These are phyloP conservation scores for Scheffersomyces cryptocercus DNA, from an alignment of 1,139 yeast genomes.

Conservation along the genomic window DNA sequence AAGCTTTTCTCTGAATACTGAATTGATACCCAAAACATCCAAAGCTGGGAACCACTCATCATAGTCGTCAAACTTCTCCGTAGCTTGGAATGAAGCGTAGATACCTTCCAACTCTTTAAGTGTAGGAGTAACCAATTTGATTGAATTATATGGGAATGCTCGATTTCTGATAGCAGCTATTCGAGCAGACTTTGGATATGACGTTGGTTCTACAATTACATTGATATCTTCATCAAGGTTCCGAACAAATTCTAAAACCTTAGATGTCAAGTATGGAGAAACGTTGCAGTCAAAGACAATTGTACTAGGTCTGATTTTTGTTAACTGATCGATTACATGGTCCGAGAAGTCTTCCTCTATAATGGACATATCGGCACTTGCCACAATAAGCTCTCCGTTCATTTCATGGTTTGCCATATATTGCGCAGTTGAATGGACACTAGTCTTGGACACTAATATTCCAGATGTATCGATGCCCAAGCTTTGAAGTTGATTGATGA, in stretches of 20 bases:
- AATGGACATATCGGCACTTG: slow-evolving; percentile 83
- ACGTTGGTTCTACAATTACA: slow-evolving; percentile 76
- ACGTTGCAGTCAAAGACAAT: slow-evolving; percentile 74
- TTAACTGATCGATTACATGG: slow-evolving; percentile 40
- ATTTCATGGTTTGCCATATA: slow-evolving; percentile 68
- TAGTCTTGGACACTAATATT: slow-evolving; percentile 25
- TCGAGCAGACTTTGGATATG: slow-evolving; percentile 56
- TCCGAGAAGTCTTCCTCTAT: slow-evolving; percentile 48
- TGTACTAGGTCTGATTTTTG: slow-evolving; percentile 34
- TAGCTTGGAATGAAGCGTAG: slow-evolving; percentile 45
- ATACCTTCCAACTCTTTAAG: slow-evolving; percentile 58
- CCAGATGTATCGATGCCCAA: slow-evolving; percentile 41
- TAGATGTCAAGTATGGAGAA: slow-evolving; percentile 39
- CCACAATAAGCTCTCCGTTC: slow-evolving; percentile 66
- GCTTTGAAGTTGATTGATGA: slow-evolving; percentile 28
- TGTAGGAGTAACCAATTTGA: slow-evolving; percentile 67
- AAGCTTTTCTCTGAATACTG: slow-evolving; percentile 44
- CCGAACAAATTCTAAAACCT: slow-evolving; percentile 30
- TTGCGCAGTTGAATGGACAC: slow-evolving; percentile 54
- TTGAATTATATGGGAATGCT: slow-evolving; percentile 32
- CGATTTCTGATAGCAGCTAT: slow-evolving; percentile 25
- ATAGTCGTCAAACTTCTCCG: slow-evolving; percentile 57
- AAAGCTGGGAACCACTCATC: slow-evolving; percentile 75
- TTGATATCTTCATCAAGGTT: slow-evolving; percentile 19
- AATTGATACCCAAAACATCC: slow-evolving; percentile 59